A percentile compares a stretch with the other conserved stretches of the same genome.
Evolutionary conservation across 345 rosid genomes (phyloP).

Genomic region (Luvunga scandens): DNA sequence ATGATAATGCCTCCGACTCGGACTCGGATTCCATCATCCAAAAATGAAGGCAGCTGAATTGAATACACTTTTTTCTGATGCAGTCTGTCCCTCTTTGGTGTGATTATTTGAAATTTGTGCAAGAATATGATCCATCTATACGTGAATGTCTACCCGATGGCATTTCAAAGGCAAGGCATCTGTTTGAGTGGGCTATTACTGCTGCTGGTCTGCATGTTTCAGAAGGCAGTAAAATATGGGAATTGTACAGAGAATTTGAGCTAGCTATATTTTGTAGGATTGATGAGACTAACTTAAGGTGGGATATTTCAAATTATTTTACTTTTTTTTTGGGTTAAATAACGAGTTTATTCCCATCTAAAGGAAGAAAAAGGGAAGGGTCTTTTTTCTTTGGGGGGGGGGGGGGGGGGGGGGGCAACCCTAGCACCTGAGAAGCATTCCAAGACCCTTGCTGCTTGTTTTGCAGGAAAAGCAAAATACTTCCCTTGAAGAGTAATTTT

Average conservation of each 20-base stretch:
- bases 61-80: too few relatives aligned
- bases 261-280: too few relatives aligned
- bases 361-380: not conserved
- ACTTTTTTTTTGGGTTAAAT: not conserved
- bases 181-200: slow-evolving; percentile 84
- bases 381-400: too few relatives aligned
- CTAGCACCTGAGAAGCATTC: not conserved
- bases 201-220: slow-evolving; percentile 79
- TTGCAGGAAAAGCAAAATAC: slow-evolving; percentile 45
- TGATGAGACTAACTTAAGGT: too few relatives aligned
- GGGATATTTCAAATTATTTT: too few relatives aligned
- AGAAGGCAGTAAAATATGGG: slow-evolving; percentile 86
- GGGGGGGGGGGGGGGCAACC: too few relatives aligned
- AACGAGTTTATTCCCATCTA: not conserved
- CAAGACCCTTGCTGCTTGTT: slow-evolving; percentile 5
- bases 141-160: slow-evolving; percentile 52
- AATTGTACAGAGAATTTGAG: slow-evolving; percentile 63
- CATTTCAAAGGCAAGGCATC: slow-evolving; percentile 65
- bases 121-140: slow-evolving; percentile 62
- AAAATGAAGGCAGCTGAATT: too few relatives aligned
- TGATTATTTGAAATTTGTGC: slow-evolving; percentile 69
- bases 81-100: too few relatives aligned
- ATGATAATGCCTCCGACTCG: too few relatives aligned
- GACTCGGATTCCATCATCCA: too few relatives aligned
- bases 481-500: not conserved